These are phyloP conservation scores for Aspergillus fijiensis DNA, from an alignment of 2,329 filamentous ascomycete species.

Conservation along the genomic window DNA sequence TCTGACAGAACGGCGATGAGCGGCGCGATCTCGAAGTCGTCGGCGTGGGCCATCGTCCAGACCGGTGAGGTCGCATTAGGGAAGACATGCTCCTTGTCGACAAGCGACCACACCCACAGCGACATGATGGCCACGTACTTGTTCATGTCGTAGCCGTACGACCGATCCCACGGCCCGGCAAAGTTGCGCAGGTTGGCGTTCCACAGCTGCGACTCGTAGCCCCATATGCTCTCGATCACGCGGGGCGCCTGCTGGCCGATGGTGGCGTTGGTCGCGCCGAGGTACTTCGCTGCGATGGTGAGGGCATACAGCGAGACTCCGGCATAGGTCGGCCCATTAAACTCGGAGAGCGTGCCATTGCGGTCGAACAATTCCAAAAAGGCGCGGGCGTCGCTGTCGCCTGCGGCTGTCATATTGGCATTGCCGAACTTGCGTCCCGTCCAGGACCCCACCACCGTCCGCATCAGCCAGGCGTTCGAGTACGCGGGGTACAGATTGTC, in stretches of 20 bases:
- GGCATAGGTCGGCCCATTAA: slow-evolving; percentile 63
- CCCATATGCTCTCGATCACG: slow-evolving; percentile 58
- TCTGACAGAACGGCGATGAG: slow-evolving; percentile 56
- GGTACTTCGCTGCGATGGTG: slow-evolving; percentile 60
- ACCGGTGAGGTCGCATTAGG: slow-evolving; percentile 39
- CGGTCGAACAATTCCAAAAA: slow-evolving; percentile 58
- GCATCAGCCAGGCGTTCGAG: slow-evolving; percentile 63
- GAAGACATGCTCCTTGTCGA: slow-evolving; percentile 25
- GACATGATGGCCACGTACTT: slow-evolving; percentile 59
- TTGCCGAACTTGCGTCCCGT: slow-evolving; percentile 55
- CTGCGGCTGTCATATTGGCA: slow-evolving; percentile 58
- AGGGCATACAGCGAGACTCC: slow-evolving; percentile 62
- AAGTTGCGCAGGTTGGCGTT: slow-evolving; percentile 61
- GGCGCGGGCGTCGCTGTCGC: slow-evolving; percentile 57
- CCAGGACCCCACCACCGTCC: slow-evolving; percentile 62
- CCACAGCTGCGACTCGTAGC: slow-evolving; percentile 54
- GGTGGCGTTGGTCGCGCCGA: slow-evolving; percentile 51
- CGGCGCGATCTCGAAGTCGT: slow-evolving; percentile 60
- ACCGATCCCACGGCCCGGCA: slow-evolving; percentile 64
- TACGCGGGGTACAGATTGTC: slow-evolving; percentile 65
- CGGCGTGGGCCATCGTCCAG: slow-evolving; percentile 56
- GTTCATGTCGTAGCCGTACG: slow-evolving; percentile 65
- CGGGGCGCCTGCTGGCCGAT: slow-evolving; percentile 53
- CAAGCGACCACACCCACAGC: slow-evolving; percentile 58
- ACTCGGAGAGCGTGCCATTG: slow-evolving; percentile 60